These are phyloP conservation scores for Candolleomyces efflorescens DNA, from an alignment of 768 basidiomycete species.

Conservation along the genomic window DNA sequence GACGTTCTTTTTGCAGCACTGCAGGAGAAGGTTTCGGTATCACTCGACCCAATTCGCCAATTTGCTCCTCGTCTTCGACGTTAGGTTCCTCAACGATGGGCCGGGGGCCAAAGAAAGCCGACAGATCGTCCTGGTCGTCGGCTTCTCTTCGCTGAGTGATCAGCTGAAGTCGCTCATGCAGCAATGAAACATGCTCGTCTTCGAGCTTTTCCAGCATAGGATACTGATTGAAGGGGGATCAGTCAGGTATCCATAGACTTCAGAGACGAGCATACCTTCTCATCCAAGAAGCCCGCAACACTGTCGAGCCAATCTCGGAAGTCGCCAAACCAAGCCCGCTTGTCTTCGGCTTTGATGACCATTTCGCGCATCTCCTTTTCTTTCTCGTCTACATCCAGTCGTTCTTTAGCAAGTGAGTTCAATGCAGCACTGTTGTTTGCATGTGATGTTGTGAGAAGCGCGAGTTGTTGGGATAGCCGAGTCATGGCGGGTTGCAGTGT, in stretches of 20 bases:
- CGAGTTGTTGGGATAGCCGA: constrained; percentile 56
- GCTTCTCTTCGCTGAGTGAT: constrained; percentile 58
- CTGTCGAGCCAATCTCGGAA: constrained; percentile 81
- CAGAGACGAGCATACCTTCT: constrained; percentile 55
- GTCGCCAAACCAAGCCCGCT: constrained; percentile 75
- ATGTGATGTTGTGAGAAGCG: constrained; percentile 65
- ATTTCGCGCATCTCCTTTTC: constrained; percentile 73
- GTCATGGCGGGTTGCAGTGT: constrained; percentile 56
- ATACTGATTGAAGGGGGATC: constrained; percentile 42
- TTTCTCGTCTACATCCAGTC: constrained; percentile 56
- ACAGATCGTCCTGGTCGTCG: constrained; percentile 81
- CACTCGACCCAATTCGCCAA: constrained; percentile 61
- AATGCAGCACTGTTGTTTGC: constrained; percentile 54
- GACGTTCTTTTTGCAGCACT: constrained; percentile 48
- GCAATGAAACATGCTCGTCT: constrained; percentile 64
- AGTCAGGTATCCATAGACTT: not conserved
- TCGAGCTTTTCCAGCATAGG: constrained; percentile 77
- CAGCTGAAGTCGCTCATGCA: constrained; percentile 73
- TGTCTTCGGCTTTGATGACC: constrained; percentile 69
- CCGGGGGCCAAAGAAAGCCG: constrained; percentile 58
- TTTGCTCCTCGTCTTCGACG: constrained; percentile 28
- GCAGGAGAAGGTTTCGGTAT: constrained; percentile 43
- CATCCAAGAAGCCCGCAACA: constrained; percentile 81
- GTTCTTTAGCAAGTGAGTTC: constrained; percentile 55
- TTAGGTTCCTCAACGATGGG: constrained; percentile 20